Evolutionary conservation across 441 rosid genomes (phyloP).

Genomic region (Lepidium campestre): DNA sequence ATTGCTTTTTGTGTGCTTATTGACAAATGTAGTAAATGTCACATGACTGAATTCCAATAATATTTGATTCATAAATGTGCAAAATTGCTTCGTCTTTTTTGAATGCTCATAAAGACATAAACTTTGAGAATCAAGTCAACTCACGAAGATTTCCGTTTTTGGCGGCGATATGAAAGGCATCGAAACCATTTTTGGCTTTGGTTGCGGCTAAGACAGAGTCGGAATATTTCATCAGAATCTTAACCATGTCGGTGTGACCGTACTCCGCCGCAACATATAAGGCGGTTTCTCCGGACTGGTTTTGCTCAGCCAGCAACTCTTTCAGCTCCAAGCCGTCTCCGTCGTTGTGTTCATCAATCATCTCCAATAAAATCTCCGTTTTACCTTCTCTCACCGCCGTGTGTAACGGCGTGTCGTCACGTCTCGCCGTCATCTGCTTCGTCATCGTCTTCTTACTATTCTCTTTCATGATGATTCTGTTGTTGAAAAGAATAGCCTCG

Average conservation of each 20-base stretch:
- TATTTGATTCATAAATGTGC: no score
- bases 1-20: not conserved
- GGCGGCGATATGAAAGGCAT: conserved; percentile 83
- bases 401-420: conserved; percentile 65
- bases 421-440: conserved; percentile 67
- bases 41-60: not conserved
- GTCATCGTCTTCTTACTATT: conserved; percentile 43
- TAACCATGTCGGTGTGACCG: conserved; percentile 55
- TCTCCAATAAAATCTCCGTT: conserved; percentile 41
- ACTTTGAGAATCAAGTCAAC: conserved; percentile 7
- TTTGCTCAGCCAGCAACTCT: conserved; percentile 48
- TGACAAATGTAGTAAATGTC: not conserved
- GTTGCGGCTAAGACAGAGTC: conserved; percentile 45
- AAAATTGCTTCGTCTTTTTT: no score
- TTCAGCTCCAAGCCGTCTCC: conserved; percentile 36
- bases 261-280: conserved; percentile 70
- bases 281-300: conserved; percentile 76
- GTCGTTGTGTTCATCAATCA: conserved; percentile 27
- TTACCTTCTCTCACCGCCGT: conserved; percentile 59
- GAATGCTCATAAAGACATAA: no score
- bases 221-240: conserved; percentile 50
- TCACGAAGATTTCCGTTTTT: conserved; percentile 72
- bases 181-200: conserved; percentile 71
- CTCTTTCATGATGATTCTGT: conserved; percentile 7
- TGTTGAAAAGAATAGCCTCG: not conserved